A percentile compares a stretch with the other conserved stretches of the same genome.
phyloP scores from a whole-genome alignment of 495 filamentous ascomycete genomes.

The Daldinia caldariorum region DNA sequence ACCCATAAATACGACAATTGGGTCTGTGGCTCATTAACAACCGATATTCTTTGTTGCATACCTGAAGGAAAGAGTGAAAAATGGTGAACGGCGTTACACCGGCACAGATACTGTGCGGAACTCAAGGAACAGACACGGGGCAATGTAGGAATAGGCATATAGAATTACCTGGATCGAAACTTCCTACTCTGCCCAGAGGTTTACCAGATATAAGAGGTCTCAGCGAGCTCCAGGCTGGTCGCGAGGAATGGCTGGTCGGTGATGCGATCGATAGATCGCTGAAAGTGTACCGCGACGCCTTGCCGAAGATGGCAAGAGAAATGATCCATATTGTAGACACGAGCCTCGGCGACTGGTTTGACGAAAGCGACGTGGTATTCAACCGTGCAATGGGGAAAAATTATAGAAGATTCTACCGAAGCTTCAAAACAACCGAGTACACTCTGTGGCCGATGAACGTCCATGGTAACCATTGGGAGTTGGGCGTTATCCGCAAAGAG shows the following conservation, averaged over 20 bases:
- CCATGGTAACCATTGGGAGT: conserved; percentile 36
- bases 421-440: conserved; percentile 23
- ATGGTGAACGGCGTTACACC: not conserved
- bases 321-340: conserved; percentile 21
- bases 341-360: conserved; percentile 17
- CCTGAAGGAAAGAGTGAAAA: not conserved
- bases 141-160: conserved; percentile 30
- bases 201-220: conserved; percentile 42
- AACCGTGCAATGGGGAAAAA: not conserved
- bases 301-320: conserved; percentile 15
- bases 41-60: not conserved
- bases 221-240: conserved; percentile 30
- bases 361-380: not conserved
- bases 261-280: conserved; percentile 38
- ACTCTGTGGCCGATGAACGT: conserved; percentile 35
- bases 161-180: not conserved
- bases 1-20: no score
- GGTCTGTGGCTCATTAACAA: not conserved
- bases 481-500: conserved; percentile 34
- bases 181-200: not conserved
- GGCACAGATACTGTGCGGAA: conserved; percentile 21
- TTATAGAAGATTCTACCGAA: not conserved
- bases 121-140: not conserved
- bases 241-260: conserved; percentile 24
- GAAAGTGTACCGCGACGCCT: conserved; percentile 2